Conservation (phyloP, 768 basidiomycete genomes). For the Podaxis sp. region DNA sequence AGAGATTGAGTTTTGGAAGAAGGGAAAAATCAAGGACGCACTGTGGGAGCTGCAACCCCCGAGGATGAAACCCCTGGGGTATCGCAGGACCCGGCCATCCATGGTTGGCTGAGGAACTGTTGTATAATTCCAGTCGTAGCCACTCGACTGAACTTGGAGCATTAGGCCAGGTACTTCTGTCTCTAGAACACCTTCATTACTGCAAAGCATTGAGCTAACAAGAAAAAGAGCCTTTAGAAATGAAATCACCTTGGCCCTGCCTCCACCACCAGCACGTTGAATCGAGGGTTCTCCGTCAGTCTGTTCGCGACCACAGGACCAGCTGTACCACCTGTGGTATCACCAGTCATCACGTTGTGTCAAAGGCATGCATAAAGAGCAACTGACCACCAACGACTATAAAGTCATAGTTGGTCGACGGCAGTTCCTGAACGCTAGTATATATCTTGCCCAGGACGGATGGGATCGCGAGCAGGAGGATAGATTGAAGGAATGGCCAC, state of each 20-base stretch:
- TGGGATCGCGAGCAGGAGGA: background rate
- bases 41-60: slow-evolving; percentile 26
- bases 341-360: background rate
- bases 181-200: slow-evolving; percentile 11
- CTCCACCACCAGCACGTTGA: slow-evolving; percentile 48
- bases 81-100: slow-evolving; percentile 17
- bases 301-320: slow-evolving; percentile 54
- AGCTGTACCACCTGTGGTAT: slow-evolving; percentile 38
- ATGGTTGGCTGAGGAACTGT: slow-evolving; percentile 19
- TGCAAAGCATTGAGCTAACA: background rate
- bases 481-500: background rate
- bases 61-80: slow-evolving; percentile 21
- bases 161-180: slow-evolving; percentile 10
- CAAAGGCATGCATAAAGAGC: slow-evolving; percentile 1
- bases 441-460: background rate
- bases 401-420: slow-evolving; percentile 11
- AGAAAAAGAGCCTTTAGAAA: background rate
- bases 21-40: slow-evolving; percentile 16
- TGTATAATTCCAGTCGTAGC: slow-evolving; percentile 27
- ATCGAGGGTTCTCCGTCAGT: slow-evolving; percentile 41
- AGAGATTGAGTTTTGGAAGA: background rate
- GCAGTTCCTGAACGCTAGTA: background rate
- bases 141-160: slow-evolving; percentile 11
- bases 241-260: slow-evolving; percentile 47
- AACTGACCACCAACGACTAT: slow-evolving; percentile 23